Conservation (phyloP, 208 protist genomes). For the Trypanosomatidae sp. region DNA sequence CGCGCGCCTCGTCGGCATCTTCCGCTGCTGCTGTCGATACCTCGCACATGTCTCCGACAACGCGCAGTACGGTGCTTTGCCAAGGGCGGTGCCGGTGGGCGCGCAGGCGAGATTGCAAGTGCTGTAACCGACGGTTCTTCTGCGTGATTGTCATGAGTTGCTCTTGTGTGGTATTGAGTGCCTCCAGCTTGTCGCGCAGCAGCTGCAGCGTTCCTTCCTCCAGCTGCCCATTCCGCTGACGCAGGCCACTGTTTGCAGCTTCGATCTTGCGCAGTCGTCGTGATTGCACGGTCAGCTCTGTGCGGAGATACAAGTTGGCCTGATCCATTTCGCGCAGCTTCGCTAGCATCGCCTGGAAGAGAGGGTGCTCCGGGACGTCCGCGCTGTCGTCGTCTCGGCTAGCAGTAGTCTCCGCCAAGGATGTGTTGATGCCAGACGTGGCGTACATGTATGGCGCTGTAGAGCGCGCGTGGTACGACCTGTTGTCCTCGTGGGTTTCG, state of each 20-base stretch:
- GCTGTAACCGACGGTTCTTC: constrained; percentile 49
- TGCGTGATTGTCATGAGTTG: constrained; percentile 63
- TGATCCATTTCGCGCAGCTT: constrained; percentile 79
- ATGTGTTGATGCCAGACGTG: background rate
- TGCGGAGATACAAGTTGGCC: constrained; percentile 72
- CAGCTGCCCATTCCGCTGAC: constrained; percentile 49
- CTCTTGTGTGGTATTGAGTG: constrained; percentile 76
- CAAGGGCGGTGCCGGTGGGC: constrained; percentile 79
- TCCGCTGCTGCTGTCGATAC: constrained; percentile 64
- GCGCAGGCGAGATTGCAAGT: constrained; percentile 81
- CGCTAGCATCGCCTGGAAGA: constrained; percentile 73
- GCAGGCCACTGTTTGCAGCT: constrained; percentile 52
- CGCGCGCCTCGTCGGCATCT: constrained; percentile 44
- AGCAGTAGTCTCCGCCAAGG: background rate
- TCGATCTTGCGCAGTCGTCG: constrained; percentile 62
- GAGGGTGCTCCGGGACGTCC: constrained; percentile 3
- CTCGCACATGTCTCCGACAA: constrained; percentile 72
- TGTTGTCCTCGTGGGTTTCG: background rate
- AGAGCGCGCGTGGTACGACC: background rate
- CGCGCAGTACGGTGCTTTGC: constrained; percentile 70
- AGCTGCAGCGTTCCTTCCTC: constrained; percentile 53
- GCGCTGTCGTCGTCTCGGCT: background rate
- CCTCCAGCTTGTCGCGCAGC: constrained; percentile 65
- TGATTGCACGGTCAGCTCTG: constrained; percentile 74
- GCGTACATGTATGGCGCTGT: background rate